Conservation (phyloP, 257 asterid genomes). For the Ocimum tenuiflorum region DNA sequence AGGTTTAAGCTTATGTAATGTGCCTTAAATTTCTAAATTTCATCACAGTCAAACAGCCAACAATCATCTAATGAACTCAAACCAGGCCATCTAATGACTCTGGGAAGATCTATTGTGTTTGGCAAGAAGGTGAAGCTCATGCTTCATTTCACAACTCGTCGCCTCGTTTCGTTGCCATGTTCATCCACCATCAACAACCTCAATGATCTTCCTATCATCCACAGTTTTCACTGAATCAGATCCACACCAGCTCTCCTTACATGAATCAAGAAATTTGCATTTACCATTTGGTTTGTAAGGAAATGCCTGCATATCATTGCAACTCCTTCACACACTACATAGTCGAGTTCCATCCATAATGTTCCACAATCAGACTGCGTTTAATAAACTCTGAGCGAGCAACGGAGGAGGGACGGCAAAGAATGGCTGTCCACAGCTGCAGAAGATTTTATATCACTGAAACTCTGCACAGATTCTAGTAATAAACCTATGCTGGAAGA, state of each 20-base stretch:
- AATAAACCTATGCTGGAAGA: neutral
- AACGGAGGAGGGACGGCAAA: constrained; percentile 33
- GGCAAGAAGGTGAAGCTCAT: constrained; percentile 2
- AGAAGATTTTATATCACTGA: constrained; percentile 23
- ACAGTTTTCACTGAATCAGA: constrained; percentile 12
- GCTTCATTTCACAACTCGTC: constrained; percentile 19
- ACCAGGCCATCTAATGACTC: constrained; percentile 25
- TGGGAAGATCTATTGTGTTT: constrained; percentile 23
- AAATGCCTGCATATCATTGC: constrained; percentile 30
- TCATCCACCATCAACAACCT: constrained; percentile 26
- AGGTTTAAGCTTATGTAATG: too few relatives aligned
- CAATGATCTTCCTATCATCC: constrained; percentile 15
- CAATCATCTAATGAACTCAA: constrained; percentile 21
- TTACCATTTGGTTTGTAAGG: constrained; percentile 30
- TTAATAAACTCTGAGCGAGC: constrained; percentile 19
- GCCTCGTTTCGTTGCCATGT: constrained; percentile 30
- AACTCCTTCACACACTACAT: constrained; percentile 35
- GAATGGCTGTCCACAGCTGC: constrained; percentile 32
- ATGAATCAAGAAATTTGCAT: constrained; percentile 25
- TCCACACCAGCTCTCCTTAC: constrained; percentile 36
- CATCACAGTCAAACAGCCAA: neutral
- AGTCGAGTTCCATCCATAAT: constrained; percentile 54
- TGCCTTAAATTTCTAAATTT: neutral
- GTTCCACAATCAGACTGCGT: constrained; percentile 27
- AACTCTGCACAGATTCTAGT: constrained; percentile 16